Conservation (phyloP, 2,329 filamentous ascomycete species). For the Cercospora janseana region DNA sequence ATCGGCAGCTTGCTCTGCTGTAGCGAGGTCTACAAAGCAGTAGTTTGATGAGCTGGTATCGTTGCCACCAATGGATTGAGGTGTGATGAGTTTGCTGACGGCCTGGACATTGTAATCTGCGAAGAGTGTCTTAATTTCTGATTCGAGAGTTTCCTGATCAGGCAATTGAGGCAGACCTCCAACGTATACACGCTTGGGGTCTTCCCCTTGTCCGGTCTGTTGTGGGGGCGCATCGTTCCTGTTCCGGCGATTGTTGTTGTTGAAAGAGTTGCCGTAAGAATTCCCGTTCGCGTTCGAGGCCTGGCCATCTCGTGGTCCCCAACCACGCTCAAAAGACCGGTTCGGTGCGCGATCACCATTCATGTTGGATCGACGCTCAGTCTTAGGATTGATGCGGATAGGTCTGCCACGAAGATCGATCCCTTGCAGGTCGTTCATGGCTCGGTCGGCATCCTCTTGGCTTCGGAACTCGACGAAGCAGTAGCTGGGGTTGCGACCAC, state of each 20-base stretch:
- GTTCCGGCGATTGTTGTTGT: slow-evolving; percentile 49
- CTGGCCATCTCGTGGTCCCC: not conserved
- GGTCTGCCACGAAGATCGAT: slow-evolving; percentile 56
- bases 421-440: slow-evolving; percentile 58
- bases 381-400: slow-evolving; percentile 57
- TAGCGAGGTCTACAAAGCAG: slow-evolving; percentile 36
- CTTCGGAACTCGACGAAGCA: slow-evolving; percentile 69
- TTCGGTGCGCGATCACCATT: not conserved
- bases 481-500: slow-evolving; percentile 68
- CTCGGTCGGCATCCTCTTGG: slow-evolving; percentile 56
- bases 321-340: slow-evolving; percentile 1
- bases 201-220: slow-evolving; percentile 33
- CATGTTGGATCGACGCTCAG: slow-evolving; percentile 14
- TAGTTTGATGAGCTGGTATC: slow-evolving; percentile 26
- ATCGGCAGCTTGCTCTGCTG: slow-evolving; percentile 28
- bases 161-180: slow-evolving; percentile 49
- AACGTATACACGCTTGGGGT: slow-evolving; percentile 43
- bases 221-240: slow-evolving; percentile 42
- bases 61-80: slow-evolving; percentile 4
- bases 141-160: slow-evolving; percentile 43
- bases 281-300: slow-evolving; percentile 5
- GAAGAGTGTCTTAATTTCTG: slow-evolving; percentile 47
- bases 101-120: slow-evolving; percentile 46
- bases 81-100: slow-evolving; percentile 47
- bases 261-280: slow-evolving; percentile 15